These are phyloP conservation scores for Penicillium sp. DNA, from an alignment of 2,329 filamentous ascomycete species.

Conservation along the genomic window DNA sequence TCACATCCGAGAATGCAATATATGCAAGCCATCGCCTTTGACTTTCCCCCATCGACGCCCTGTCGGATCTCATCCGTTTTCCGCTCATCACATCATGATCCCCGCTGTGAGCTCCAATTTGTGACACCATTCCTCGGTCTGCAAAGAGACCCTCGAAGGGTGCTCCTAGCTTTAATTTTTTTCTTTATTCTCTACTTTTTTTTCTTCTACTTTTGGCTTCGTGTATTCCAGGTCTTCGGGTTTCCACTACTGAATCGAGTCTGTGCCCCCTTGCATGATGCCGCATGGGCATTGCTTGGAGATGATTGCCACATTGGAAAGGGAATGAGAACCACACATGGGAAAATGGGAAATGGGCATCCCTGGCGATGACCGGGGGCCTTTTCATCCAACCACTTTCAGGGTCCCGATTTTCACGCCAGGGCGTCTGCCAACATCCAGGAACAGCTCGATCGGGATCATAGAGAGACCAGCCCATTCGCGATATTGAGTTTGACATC, in stretches of 20 bases:
- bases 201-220: neutral
- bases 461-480: neutral
- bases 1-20: conserved; percentile 4
- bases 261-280: conserved; percentile 10
- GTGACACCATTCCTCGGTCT: neutral
- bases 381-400: neutral
- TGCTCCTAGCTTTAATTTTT: no score
- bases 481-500: neutral
- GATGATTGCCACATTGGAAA: conserved; percentile 7
- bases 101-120: neutral
- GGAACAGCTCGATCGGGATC: neutral
- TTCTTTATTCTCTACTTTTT: neutral
- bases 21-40: neutral
- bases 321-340: no score
- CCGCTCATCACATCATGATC: neutral
- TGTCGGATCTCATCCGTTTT: neutral
- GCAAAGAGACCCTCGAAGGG: neutral
- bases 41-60: neutral
- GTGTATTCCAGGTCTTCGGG: neutral
- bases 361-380: no score
- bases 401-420: neutral
- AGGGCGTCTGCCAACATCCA: neutral
- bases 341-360: no score
- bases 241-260: conserved; percentile 3
- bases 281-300: conserved; percentile 13